phyloP scores from a whole-genome alignment of 495 filamentous ascomycete species.

The Astrocystis sublimbata region DNA sequence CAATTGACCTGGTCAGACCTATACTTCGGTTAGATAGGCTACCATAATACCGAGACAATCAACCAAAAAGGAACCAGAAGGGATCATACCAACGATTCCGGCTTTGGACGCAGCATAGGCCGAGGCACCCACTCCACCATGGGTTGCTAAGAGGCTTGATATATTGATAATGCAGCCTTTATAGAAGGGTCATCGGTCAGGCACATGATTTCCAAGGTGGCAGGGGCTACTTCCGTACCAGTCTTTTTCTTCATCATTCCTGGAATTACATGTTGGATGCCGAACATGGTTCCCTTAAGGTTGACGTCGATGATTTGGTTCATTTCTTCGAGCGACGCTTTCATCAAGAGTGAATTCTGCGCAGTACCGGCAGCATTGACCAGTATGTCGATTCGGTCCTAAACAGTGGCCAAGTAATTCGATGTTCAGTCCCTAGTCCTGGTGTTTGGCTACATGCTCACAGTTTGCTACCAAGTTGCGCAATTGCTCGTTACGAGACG shows the following conservation, averaged over 20 bases:
- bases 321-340: slow-evolving; percentile 41
- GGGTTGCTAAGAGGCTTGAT: slow-evolving; percentile 67
- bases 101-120: slow-evolving; percentile 82
- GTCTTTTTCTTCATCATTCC: slow-evolving; percentile 47
- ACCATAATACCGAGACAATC: too few relatives aligned
- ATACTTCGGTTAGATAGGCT: slow-evolving; percentile 18
- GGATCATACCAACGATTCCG: slow-evolving; percentile 61
- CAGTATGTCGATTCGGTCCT: slow-evolving; percentile 62
- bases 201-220: background rate
- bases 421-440: slow-evolving; percentile 9
- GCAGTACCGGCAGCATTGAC: slow-evolving; percentile 76
- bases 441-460: background rate
- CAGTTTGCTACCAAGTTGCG: too few relatives aligned
- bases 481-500: too few relatives aligned
- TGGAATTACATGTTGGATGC: slow-evolving; percentile 57
- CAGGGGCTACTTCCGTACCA: slow-evolving; percentile 23
- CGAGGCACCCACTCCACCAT: slow-evolving; percentile 63
- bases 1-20: slow-evolving; percentile 68
- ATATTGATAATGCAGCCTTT: slow-evolving; percentile 75
- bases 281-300: slow-evolving; percentile 67
- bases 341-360: slow-evolving; percentile 58
- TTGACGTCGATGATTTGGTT: slow-evolving; percentile 63
- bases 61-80: background rate
- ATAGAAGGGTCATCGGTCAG: background rate
- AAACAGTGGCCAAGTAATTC: background rate